Conservation (phyloP, 2,329 filamentous ascomycete species). For the Cucurbitaria berberidis region DNA sequence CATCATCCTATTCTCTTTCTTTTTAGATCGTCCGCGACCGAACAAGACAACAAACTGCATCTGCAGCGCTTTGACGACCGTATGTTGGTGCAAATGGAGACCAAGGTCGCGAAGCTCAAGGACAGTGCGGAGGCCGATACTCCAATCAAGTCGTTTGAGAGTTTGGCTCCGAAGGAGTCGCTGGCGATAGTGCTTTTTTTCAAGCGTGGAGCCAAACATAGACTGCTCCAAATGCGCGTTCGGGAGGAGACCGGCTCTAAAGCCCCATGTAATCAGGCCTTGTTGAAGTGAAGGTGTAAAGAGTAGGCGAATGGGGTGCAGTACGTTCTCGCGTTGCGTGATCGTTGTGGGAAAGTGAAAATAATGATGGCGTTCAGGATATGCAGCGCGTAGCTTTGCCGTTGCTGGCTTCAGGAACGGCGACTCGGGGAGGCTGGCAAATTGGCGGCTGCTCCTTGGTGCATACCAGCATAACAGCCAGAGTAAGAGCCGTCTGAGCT, state of each 20-base stretch:
- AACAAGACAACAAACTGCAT: constrained; percentile 40
- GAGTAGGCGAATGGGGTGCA: constrained; percentile 38
- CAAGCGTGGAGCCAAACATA: constrained; percentile 16
- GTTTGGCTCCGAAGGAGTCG: constrained; percentile 22
- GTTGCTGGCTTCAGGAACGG: constrained; percentile 28
- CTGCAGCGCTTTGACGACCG: constrained; percentile 36
- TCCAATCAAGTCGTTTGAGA: constrained; percentile 34
- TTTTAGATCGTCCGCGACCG: constrained; percentile 26
- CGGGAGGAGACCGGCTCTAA: constrained; percentile 35
- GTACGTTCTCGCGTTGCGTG: constrained; percentile 6
- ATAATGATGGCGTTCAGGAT: constrained; percentile 19
- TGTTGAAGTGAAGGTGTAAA: constrained; percentile 34
- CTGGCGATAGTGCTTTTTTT: constrained; percentile 35
- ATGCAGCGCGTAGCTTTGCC: constrained; percentile 19
- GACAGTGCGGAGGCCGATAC: constrained; percentile 33
- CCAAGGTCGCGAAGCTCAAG: constrained; percentile 38
- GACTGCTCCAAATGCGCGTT: constrained; percentile 34
- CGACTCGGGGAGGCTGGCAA: constrained; percentile 29
- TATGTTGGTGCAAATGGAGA: constrained; percentile 31
- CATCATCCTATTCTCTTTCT: constrained; percentile 35
- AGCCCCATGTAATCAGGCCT: constrained; percentile 44
- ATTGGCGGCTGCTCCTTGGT: constrained; percentile 25
- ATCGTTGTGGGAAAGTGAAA: constrained; percentile 22
- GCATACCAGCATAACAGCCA: constrained; percentile 57
- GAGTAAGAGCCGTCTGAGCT: constrained; percentile 58